Evolutionary conservation across 1,139 yeast species (phyloP).

Genomic region (Trichomonascaceae sp.): DNA sequence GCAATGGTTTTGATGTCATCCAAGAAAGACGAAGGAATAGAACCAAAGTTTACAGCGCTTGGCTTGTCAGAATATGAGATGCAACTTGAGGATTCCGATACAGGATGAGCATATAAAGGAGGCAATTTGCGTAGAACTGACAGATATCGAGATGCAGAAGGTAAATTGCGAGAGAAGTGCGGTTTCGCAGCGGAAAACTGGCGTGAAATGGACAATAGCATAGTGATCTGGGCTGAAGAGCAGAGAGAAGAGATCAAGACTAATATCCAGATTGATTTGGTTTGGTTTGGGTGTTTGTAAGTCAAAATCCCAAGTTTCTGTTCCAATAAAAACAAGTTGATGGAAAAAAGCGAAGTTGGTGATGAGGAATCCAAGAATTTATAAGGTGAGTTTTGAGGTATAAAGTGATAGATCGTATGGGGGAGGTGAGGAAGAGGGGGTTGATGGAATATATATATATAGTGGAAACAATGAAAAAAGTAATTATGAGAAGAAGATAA

Average conservation of each 20-base stretch:
- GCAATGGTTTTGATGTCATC: conserved; percentile 11
- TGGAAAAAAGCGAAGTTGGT: not conserved
- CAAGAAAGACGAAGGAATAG: conserved; percentile 14
- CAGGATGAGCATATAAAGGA: conserved; percentile 18
- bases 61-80: conserved; percentile 18
- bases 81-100: conserved; percentile 6
- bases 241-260: too few relatives aligned
- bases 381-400: not conserved
- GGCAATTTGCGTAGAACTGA: conserved; percentile 11
- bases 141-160: not conserved
- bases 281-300: not conserved
- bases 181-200: not conserved
- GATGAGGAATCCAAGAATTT: too few relatives aligned
- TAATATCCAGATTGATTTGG: not conserved
- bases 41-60: conserved; percentile 26
- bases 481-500: too few relatives aligned
- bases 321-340: not conserved
- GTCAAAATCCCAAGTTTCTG: not conserved
- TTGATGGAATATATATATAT: too few relatives aligned
- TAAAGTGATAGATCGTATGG: not conserved
- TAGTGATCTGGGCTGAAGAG: not conserved
- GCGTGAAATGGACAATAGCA: not conserved
- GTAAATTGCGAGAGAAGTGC: too few relatives aligned
- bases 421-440: not conserved
- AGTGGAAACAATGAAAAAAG: too few relatives aligned